Base-by-base conservation (phyloP, 148 eudicot species). In the Hydrangea macrophylla region DNA sequence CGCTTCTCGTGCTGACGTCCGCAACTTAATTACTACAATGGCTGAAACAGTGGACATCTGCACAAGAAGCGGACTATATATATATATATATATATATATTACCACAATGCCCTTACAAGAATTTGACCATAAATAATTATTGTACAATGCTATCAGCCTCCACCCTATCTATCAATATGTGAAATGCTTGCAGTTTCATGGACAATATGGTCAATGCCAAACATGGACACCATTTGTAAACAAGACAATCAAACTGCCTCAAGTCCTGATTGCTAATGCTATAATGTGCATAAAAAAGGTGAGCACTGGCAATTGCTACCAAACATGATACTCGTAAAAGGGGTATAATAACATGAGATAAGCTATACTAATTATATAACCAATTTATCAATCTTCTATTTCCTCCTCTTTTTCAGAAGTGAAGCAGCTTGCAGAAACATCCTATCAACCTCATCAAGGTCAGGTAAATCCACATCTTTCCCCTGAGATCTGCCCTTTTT, bases 371-470 rank as follows among this genome's bases (percentile, higher is more conserved):
- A 35, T 35, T 3, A 35, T 3, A 35, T 48, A 20, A 48, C 17
- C n/a, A 48, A 36, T 27, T 54, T 20, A 33, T 26, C 1, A 51
- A 72, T 17, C 69, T 72, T 62, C 54, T 70, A 77, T 71, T 72
- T 75, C 62, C 83, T 86, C 77, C 81, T 78, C 58, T 82, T 94
- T 82, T 82, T 88, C 44, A 94, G 69, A 68, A 90, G 84, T 64
- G 90, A 82, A 42, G 92, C 98, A 62, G 98, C 98, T 65, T 81
- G 85, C 23, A 90, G 58, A 68, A 94, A 81, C 73, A 88, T 58
- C 67, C 76, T 81, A 81, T 94, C 97, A 60, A 94, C 86, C 74
- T 94, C 98, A 74, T 91, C 96, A 61, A 86, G 80, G 28, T 88
- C 92, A 0, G 78, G 82, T 42, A 73, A 27, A 36, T 79, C 87